Evolutionary conservation across 805 yeast genomes (phyloP).

Genomic region (Hanseniaspora pseudoguilliermondii): DNA sequence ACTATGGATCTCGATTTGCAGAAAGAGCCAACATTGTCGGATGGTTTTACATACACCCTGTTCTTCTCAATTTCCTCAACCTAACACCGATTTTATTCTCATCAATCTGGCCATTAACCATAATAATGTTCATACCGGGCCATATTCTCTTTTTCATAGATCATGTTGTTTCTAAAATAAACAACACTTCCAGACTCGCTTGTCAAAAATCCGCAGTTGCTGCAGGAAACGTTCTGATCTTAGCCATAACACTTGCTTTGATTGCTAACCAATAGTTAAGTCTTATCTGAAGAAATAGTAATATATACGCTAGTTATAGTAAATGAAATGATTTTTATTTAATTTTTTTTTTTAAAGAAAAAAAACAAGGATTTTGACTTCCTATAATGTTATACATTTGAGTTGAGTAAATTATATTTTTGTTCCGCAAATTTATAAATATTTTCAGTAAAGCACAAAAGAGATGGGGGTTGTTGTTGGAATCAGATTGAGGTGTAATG

Average conservation of each 20-base stretch:
- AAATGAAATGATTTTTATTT: too few species aligned
- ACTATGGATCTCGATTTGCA: background rate
- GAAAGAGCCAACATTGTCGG: background rate
- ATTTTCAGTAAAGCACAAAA: background rate
- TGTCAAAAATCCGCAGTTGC: background rate
- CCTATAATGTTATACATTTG: too few species aligned
- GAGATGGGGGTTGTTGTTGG: background rate
- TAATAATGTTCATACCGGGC: background rate
- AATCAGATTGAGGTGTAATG: background rate
- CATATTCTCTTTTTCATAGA: conserved; percentile 1
- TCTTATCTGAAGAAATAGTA: too few species aligned
- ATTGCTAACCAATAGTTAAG: background rate
- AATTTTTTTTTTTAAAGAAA: too few species aligned
- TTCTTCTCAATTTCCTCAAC: background rate
- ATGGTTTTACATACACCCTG: conserved; percentile 8
- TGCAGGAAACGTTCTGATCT: background rate
- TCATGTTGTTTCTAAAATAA: background rate
- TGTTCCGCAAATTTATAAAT: background rate
- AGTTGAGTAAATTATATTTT: background rate
- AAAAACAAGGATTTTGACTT: too few species aligned
- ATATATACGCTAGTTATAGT: background rate
- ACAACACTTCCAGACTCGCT: background rate
- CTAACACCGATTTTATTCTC: background rate
- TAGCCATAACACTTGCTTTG: background rate
- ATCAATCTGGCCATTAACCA: background rate